phyloP scores from a whole-genome alignment of 2,329 filamentous ascomycete genomes.

The Fusarium fracticaudum region DNA sequence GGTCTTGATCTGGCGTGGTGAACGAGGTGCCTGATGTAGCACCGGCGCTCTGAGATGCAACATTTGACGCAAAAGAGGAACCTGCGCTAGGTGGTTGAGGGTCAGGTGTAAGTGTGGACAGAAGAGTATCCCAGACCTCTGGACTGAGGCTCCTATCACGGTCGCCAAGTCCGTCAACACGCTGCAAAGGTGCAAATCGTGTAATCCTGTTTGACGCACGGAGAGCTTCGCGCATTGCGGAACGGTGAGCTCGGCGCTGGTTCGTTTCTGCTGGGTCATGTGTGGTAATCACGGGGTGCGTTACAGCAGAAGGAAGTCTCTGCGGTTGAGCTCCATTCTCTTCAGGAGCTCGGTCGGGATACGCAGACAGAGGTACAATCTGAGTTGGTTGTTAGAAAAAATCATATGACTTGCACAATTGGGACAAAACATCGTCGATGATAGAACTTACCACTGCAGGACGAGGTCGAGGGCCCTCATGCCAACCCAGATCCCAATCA shows the following conservation, averaged over 20 bases:
- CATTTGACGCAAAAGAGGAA: slow-evolving; percentile 81
- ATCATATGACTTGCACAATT: not conserved
- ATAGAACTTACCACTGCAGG: slow-evolving; percentile 37
- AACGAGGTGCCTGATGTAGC: slow-evolving; percentile 56
- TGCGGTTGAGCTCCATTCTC: not conserved
- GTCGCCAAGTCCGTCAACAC: slow-evolving; percentile 81
- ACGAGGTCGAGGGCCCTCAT: slow-evolving; percentile 33
- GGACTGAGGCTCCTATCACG: slow-evolving; percentile 84
- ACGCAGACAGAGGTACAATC: not conserved
- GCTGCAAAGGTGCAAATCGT: slow-evolving; percentile 12
- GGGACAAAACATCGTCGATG: not conserved
- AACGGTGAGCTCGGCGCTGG: not conserved
- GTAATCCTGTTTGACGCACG: not conserved
- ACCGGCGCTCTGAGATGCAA: slow-evolving; percentile 53
- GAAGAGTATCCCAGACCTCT: slow-evolving; percentile 82
- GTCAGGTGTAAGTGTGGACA: slow-evolving; percentile 83
- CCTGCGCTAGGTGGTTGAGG: slow-evolving; percentile 80
- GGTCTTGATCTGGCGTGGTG: slow-evolving; percentile 47
- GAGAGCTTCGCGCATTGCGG: not conserved
- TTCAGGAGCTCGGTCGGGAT: not conserved
- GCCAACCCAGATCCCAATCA: slow-evolving; percentile 40
- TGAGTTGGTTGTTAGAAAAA: slow-evolving; percentile 13
- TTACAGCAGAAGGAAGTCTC: not conserved
- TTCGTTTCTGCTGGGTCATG: not conserved
- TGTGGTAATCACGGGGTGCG: not conserved